Percentiles rank a stretch among this genome's conserved stretches.
phyloP scores from a whole-genome alignment of 2,329 filamentous ascomycete species.

The Zarea fungicola region DNA sequence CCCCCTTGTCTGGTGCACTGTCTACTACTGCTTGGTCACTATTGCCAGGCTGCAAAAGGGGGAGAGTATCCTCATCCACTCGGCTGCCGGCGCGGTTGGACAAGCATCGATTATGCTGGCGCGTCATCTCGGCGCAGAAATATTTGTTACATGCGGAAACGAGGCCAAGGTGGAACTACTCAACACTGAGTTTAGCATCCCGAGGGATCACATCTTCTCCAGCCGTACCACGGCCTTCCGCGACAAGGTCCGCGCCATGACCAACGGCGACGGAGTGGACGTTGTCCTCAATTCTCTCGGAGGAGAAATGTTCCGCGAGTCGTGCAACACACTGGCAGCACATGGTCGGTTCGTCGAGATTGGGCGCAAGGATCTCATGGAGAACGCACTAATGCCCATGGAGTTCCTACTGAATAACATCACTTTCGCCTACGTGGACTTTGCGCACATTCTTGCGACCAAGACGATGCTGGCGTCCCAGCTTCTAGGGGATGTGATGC shows the following conservation, averaged over 20 bases:
- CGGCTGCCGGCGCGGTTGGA: constrained; percentile 26
- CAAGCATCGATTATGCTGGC: constrained; percentile 26
- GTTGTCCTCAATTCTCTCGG: constrained; percentile 29
- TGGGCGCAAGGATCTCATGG: constrained; percentile 25
- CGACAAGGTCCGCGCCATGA: constrained; percentile 21
- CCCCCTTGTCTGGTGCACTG: constrained; percentile 16
- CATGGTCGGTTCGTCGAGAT: constrained; percentile 30
- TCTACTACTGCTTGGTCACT: constrained; percentile 13
- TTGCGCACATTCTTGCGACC: constrained; percentile 19
- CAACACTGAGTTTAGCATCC: constrained; percentile 22
- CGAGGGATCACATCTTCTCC: constrained; percentile 27
- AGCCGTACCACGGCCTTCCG: constrained; percentile 24
- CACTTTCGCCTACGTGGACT: constrained; percentile 38
- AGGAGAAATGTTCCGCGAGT: constrained; percentile 25
- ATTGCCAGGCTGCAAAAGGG: constrained; percentile 26
- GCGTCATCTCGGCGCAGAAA: constrained; percentile 20
- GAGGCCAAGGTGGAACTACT: constrained; percentile 26
- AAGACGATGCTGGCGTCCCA: constrained; percentile 14
- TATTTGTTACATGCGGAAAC: constrained; percentile 25
- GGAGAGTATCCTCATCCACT: constrained; percentile 30
- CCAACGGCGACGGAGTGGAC: constrained; percentile 27
- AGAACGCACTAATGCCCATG: constrained; percentile 23
- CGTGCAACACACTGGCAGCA: constrained; percentile 31
- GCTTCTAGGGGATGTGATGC: constrained; percentile 4
- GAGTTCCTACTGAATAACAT: constrained; percentile 30